Evolutionary conservation across 2,329 filamentous ascomycete genomes (phyloP), one percentile per base, ranked within the genome.

Genomic region (Ophiosphaerella narmari): DNA sequence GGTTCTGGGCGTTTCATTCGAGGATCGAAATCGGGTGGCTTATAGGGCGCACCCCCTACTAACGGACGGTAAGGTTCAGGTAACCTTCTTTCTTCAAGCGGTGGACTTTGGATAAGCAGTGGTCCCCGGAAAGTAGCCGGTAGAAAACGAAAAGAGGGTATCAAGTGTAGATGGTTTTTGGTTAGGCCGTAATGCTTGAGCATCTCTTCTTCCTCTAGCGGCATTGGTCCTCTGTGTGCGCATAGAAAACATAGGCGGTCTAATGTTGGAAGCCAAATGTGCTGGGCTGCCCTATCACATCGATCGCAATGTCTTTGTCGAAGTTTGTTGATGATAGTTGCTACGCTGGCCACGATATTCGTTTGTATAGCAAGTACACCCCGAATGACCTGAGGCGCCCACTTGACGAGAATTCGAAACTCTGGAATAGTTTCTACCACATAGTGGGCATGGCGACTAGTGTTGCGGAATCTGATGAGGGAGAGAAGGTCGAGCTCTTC

Each of bases 311-410:
- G 46, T 39, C 46, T 33, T 49, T 49, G 40, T 13, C 46, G 46
- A 39, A 49, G 35, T 34, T 49, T 49, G 31, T 43, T 5, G 39
- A 49, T 13, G 33, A 49, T 32, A 7, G n/a, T 31, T 32, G 24
- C 23, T 35, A 49, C 8, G 40, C 21, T 43, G 32, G 39, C 46
- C 39, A 21, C 33, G 33, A 43, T 41, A 23, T 49, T 44, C 24
- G 31, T 49, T 44, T 49, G 46, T 49, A 49, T 40, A 43, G 40
- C 46, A 44, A 43, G 46, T 34, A 49, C 39, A 33, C 46, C 46
- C 40, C 46, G 16, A 39, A 49, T 44, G 31, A 36, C 46, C 46
- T 49, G 40, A 36, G 46, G 46, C 21, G 46, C 46, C 32, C 39
- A 36, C 46, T 49, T 36, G 46, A 43, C 46, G 33, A 49, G 38